phyloP scores from a whole-genome alignment of 345 rosid genomes.

The Aquilaria malaccensis region DNA sequence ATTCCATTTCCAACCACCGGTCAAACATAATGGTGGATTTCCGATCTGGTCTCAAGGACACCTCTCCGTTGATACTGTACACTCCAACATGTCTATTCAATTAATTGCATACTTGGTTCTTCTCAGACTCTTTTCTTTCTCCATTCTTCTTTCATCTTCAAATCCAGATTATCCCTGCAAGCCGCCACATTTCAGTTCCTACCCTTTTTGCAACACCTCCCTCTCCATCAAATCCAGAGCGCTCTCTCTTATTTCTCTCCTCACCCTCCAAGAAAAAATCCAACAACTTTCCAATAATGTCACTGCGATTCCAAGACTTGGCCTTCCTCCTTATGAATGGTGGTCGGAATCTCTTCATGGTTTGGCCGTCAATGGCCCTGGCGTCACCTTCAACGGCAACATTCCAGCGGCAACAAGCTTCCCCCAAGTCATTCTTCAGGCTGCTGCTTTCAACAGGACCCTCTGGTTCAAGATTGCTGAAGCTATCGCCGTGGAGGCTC shows the following conservation, averaged over 20 bases:
- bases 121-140: constrained; percentile 6
- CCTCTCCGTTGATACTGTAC: too few species aligned
- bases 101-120: constrained; percentile 7
- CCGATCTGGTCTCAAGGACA: too few species aligned
- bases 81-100: constrained; percentile 9
- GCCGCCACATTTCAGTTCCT: constrained; percentile 40
- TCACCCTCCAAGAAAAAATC: constrained; percentile 73
- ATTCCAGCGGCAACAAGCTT: constrained; percentile 66
- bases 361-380: constrained; percentile 80
- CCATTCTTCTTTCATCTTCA: constrained; percentile 2
- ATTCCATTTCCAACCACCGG: too few species aligned
- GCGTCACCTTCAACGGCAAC: constrained; percentile 64
- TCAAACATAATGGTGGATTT: too few species aligned
- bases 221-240: constrained; percentile 43
- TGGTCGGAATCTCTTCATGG: constrained; percentile 97
- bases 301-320: constrained; percentile 66
- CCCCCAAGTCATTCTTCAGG: constrained; percentile 72
- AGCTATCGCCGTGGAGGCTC: constrained; percentile 61
- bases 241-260: constrained; percentile 56
- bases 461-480: constrained; percentile 74
- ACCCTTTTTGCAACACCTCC: constrained; percentile 67
- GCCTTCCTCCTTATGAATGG: constrained; percentile 83
- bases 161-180: constrained; percentile 47
- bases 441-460: constrained; percentile 68
- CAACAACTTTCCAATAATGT: constrained; percentile 60